These are phyloP conservation scores for Sporisorium graminicola DNA, from an alignment of 1,284 basidiomycete genomes.

Conservation along the genomic window DNA sequence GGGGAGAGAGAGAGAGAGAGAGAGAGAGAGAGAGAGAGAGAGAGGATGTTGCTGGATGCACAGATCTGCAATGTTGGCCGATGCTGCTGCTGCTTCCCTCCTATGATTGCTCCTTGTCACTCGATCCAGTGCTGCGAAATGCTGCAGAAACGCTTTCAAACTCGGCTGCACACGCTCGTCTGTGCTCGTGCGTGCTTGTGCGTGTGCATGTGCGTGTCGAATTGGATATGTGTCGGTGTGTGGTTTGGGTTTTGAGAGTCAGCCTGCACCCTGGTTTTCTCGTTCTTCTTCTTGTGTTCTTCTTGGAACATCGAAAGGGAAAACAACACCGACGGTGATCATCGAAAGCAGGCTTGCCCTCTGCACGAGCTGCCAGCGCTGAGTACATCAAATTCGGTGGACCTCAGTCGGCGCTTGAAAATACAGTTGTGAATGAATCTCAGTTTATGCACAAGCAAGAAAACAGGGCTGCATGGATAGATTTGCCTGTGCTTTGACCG, in stretches of 20 bases:
- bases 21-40: too few species aligned
- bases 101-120: background rate
- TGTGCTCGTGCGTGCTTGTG: background rate
- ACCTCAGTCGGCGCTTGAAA: background rate
- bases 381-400: background rate
- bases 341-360: background rate
- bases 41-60: background rate
- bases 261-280: slow-evolving; percentile 20
- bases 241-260: slow-evolving; percentile 15
- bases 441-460: too few species aligned
- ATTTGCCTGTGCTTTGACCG: background rate
- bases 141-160: background rate
- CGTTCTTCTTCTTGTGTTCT: slow-evolving; percentile 22
- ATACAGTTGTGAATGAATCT: background rate
- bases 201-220: background rate
- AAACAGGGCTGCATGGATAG: background rate
- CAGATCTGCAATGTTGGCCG: background rate
- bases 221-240: background rate
- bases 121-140: background rate
- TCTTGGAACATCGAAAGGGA: background rate
- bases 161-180: slow-evolving; percentile 1
- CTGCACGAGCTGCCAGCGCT: too few species aligned
- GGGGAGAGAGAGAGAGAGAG: too few species aligned
- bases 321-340: background rate
- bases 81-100: background rate